Evolutionary conservation across 148 eudicot species (phyloP).

Genomic region (Heliamphora exappendiculata): DNA sequence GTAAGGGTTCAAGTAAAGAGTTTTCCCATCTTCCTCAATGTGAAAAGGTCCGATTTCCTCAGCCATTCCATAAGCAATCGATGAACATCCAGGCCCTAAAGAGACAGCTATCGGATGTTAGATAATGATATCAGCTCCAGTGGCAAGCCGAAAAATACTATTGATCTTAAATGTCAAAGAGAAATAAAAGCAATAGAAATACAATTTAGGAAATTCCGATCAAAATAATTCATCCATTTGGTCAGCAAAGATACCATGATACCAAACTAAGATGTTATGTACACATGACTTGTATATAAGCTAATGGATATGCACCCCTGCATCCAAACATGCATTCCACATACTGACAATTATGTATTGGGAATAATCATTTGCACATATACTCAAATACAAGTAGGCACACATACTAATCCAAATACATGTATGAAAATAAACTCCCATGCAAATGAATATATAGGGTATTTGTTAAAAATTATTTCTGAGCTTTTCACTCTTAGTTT

Average conservation of each 20-base stretch:
- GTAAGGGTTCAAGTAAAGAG: slow-evolving; percentile 63
- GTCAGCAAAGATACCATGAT: background rate
- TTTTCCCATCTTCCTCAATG: slow-evolving; percentile 72
- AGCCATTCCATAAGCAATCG: slow-evolving; percentile 82
- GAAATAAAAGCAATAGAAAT: background rate
- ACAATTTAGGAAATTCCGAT: background rate
- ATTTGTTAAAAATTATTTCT: too few relatives aligned
- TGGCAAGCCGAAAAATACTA: background rate
- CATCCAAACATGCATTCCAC: background rate
- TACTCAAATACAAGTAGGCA: background rate
- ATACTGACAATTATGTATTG: background rate
- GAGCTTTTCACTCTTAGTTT: too few relatives aligned
- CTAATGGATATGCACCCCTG: background rate
- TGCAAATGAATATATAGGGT: too few relatives aligned
- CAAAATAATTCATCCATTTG: background rate
- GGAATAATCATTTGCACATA: background rate
- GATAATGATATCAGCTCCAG: background rate
- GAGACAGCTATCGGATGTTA: background rate
- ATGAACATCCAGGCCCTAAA: slow-evolving; percentile 97
- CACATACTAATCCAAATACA: background rate
- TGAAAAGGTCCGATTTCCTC: slow-evolving; percentile 98
- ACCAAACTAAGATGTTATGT: too few relatives aligned
- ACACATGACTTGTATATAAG: background rate
- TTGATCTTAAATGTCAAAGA: background rate
- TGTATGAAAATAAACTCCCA: background rate